phyloP scores from a whole-genome alignment of 371 early-diverging fungal genomes.

The Mucor plumbeus region DNA sequence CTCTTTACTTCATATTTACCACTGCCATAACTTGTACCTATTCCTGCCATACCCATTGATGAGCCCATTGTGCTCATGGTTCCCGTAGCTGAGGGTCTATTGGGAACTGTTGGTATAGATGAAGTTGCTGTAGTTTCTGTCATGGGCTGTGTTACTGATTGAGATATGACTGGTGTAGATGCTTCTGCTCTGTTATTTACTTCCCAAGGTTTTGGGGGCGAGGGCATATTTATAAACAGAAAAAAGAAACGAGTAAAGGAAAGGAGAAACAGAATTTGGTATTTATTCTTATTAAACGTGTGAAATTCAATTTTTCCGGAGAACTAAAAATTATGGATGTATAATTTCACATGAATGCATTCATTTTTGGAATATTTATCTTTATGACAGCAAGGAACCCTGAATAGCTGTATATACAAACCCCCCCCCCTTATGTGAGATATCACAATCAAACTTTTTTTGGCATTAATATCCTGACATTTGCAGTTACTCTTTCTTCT shows the following conservation, averaged over 20 bases:
- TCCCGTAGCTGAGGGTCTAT: slow-evolving; percentile 33
- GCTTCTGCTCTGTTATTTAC: slow-evolving; percentile 47
- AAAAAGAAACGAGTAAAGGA: slow-evolving; percentile 9
- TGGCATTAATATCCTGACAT: too few relatives aligned
- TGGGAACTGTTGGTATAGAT: slow-evolving; percentile 38
- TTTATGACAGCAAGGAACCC: too few relatives aligned
- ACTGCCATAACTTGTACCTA: slow-evolving; percentile 11
- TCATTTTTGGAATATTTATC: too few relatives aligned
- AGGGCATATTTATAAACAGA: slow-evolving; percentile 63
- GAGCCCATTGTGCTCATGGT: background rate
- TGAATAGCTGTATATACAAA: too few relatives aligned
- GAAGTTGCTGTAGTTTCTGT: slow-evolving; percentile 9
- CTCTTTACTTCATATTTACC: background rate
- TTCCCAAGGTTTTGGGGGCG: slow-evolving; percentile 97
- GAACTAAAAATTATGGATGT: background rate
- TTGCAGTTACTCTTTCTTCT: too few relatives aligned
- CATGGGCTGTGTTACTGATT: slow-evolving; percentile 28
- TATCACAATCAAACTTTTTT: too few relatives aligned
- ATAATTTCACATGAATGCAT: background rate
- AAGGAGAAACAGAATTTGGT: slow-evolving; percentile 5
- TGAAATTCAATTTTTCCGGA: slow-evolving; percentile 3
- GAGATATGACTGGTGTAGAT: slow-evolving; percentile 30
- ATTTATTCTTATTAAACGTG: background rate
- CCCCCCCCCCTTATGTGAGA: too few relatives aligned
- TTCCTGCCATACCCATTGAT: background rate